Base-by-base conservation (phyloP, 108 stramenopile species). In the Fragilaria crotonensis region DNA sequence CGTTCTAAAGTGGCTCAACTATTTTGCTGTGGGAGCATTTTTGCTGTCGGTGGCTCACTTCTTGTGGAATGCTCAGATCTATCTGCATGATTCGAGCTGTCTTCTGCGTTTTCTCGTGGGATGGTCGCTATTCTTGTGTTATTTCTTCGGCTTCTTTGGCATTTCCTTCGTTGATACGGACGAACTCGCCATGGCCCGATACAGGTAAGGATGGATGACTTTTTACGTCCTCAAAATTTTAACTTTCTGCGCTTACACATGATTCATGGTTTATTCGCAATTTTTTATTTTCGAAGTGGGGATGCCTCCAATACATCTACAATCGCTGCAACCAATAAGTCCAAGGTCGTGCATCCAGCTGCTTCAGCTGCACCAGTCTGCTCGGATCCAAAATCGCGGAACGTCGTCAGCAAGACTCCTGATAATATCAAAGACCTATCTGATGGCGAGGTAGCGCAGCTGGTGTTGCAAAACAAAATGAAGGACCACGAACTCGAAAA, bases 101-200 rank as follows among this genome's bases (percentile, higher is more conserved):
- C 47, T 95, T 54, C 67, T 86, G 30, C 63, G 68, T 26, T 83
- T 85, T 50, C 48, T 95, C 53, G 59, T 83, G 19, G 72, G 81
- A 28, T 95, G 94, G 90, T 72, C 71, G 47, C 25, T 80, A 14
- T 88, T 77, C 66, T 49, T 95, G 36, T 78, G 82, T 60, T 97
- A 95, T 81, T 97, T 97, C 63, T 95, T 97, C 59, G 96, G 95
- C 14, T 97, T 97, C 76, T 97, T 95, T 71, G 96, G 96, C 31
- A 89, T 97, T 31, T 81, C 77, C 28, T 97, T 97, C 60, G 66
- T 80, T 25, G 61, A 77, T 86, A 31, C 32, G 2, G 54, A 56
- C 1, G 54, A 56, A 33, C 31, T 56, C 2, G 54, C 30, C 11
- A 20, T 2, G 3, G n/a, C 33, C 18, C 33, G 85, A 89, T 70